Evolutionary conservation across 805 yeast genomes (phyloP), one percentile per base, ranked within the genome.

Genomic region (Candida vartiovaarae): DNA sequence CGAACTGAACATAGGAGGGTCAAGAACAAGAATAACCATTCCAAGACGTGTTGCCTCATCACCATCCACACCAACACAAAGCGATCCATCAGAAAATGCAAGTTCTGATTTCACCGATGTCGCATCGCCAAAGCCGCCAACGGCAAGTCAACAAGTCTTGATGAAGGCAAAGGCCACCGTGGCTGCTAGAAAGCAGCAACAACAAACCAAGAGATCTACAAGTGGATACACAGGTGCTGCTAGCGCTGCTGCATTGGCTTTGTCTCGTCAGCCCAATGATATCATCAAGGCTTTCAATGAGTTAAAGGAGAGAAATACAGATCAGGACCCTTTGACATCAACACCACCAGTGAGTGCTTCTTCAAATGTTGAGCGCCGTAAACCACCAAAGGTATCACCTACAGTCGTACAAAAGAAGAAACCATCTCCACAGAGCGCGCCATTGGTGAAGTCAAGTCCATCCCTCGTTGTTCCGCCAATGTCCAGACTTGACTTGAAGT

Each of bases 401-500:
- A 5, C 36, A 25, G 46, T 64, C 52, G 39, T 43, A 8, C 27
- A 28, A 38, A 44, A 44, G 46, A 50, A 45, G 31, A 46, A 48
- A 27, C 36, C 47, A 27, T 25, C 6, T 23, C 39, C 34, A 32
- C 28, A 33, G 11, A 6, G 10, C 9, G 8, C 30, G 7, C 15
- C 10, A 33, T 4, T 6, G 15, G 7, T 24, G 8, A 15, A 15
- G 20, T 15, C 20, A 15, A 26, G 27, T 28, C 8, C 44, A 29
- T 27, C 43, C 10, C 46, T 9, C n/a, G 39, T 11, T 66, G 69
- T 15, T 63, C 73, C 75, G 0, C 74, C 81, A 7, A 59, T 75
- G 62, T 67, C 75, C 2, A 66, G 74, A 11, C 52, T 78, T 6
- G 89, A 83, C 55, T 58, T 71, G 34, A 75, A 78, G 15, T 83